phyloP scores from a whole-genome alignment of 2,329 filamentous ascomycete genomes.

The Curvularia hawaiiensis region DNA sequence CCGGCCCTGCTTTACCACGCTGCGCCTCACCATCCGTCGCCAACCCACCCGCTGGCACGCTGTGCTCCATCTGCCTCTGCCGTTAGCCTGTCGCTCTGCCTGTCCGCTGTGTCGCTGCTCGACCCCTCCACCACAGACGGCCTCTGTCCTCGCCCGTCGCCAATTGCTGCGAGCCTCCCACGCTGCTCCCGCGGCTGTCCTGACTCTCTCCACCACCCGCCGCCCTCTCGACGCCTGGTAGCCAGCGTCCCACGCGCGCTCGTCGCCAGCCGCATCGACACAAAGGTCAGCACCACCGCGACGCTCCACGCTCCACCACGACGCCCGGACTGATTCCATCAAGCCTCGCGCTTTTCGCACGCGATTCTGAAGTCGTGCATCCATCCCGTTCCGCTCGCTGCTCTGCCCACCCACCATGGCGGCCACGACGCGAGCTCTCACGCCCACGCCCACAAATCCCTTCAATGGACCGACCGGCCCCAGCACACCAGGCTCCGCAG shows the following conservation, averaged over 20 bases:
- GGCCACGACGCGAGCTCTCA: constrained; percentile 51
- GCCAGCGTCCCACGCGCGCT: constrained; percentile 17
- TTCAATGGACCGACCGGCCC: constrained; percentile 48
- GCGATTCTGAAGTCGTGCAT: constrained; percentile 10
- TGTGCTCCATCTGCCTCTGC: neutral
- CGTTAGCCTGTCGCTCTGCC: neutral
- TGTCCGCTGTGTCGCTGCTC: neutral
- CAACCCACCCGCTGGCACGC: constrained; percentile 8
- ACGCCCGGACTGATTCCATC: neutral
- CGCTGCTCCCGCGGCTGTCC: constrained; percentile 24
- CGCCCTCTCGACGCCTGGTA: constrained; percentile 17
- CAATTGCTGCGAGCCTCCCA: neutral
- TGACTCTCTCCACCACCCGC: constrained; percentile 18
- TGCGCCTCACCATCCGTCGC: constrained; percentile 5
- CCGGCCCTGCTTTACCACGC: constrained; percentile 6
- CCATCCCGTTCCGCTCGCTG: constrained; percentile 1
- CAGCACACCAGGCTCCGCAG: constrained; percentile 47
- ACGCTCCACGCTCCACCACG: constrained; percentile 2
- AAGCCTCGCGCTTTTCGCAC: constrained; percentile 10
- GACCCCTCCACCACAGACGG: constrained; percentile 10
- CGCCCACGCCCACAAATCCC: constrained; percentile 49
- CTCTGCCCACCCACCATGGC: constrained; percentile 45
- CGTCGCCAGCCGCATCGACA: constrained; percentile 17
- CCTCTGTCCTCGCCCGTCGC: neutral
- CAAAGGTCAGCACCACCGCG: constrained; percentile 26